Evolutionary conservation across 2,329 filamentous ascomycete species (phyloP).

Genomic region (Zymoseptoria ardabiliae): DNA sequence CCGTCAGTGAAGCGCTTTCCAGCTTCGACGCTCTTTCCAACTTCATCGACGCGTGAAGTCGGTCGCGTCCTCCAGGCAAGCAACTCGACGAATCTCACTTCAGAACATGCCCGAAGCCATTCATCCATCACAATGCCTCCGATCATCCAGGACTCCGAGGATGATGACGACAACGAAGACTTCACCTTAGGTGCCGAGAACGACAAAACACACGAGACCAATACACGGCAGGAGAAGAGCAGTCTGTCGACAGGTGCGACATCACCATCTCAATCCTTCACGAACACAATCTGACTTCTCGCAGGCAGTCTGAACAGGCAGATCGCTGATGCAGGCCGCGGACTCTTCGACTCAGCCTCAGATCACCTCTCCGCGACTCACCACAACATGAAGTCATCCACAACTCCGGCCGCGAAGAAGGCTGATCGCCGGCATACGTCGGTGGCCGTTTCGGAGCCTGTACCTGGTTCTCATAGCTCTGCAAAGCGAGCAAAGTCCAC

Average conservation of each 20-base stretch:
- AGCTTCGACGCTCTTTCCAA: neutral
- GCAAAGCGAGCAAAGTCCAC: constrained; percentile 18
- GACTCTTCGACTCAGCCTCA: constrained; percentile 16
- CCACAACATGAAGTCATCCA: constrained; percentile 5
- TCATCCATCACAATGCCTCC: constrained; percentile 5
- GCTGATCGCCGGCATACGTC: constrained; percentile 18
- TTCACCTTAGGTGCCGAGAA: neutral
- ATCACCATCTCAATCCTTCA: neutral
- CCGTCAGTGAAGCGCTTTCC: neutral
- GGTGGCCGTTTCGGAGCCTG: constrained; percentile 1
- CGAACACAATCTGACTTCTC: constrained; percentile 2
- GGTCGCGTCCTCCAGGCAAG: neutral
- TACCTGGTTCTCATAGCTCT: constrained; percentile 1
- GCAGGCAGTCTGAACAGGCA: constrained; percentile 17
- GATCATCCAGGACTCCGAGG: constrained; percentile 4
- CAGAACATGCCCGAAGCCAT: neutral
- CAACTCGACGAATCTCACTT: neutral
- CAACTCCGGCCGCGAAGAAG: constrained; percentile 13
- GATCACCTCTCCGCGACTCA: constrained; percentile 5
- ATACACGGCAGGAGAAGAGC: constrained; percentile 4
- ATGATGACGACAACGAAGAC: constrained; percentile 6
- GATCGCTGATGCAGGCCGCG: constrained; percentile 19
- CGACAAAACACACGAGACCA: neutral
- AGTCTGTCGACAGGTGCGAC: constrained; percentile 11
- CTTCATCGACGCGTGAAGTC: too few species aligned